Base-by-base conservation (phyloP, 2,329 filamentous ascomycete species). In the Arthrobotrys sphaeroides region DNA sequence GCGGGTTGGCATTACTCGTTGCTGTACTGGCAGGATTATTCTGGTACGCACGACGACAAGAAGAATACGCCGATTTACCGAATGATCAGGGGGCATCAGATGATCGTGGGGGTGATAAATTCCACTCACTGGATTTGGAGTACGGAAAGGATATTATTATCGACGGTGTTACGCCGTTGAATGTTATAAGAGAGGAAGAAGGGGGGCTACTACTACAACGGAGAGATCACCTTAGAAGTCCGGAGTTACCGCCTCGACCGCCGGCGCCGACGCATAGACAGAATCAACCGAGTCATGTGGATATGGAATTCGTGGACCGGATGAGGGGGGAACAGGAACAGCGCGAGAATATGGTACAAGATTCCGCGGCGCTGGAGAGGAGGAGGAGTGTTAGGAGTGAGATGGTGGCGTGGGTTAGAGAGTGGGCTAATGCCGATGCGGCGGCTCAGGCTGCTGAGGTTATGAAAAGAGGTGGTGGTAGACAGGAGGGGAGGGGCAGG, bases 401-500 rank as follows among this genome's bases (percentile, higher is more conserved):
- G 20, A 75, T 75, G 72, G 72, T 69, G 3, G 72, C 64, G 2
- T 75, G 72, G 72, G 72, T 75, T 16, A 66, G 57, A 43, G 72
- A 75, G 20, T 75, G 72, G 72, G 72, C 72, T 20, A 69, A 69
- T 33, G 72, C 72, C 4, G 72, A 75, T 45, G 72, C 72, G 10
- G 72, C 72, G 6, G 72, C 64, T 5, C 57, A 69, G 9, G 64
- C 72, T 13, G 72, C 57, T 22, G 72, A 75, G 13, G 57, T 57
- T 22, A 33, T 51, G 18, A 55, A n/a, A n/a, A 45, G n/a, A 9
- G 42, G 10, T 22, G 28, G 3, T n/a, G n/a, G n/a, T n/a, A 43
- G 47, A 6, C 55, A 69, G 18, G 47, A 57, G 22, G 49, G 55
- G 5, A 51, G 5, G 18, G 33, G n/a, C 3, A 61, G 66, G 43